Evolutionary conservation across 192 early-diverging fungal genomes (phyloP), one percentile per base, ranked within the genome.

Genomic region (Funneliformis mosseae): DNA sequence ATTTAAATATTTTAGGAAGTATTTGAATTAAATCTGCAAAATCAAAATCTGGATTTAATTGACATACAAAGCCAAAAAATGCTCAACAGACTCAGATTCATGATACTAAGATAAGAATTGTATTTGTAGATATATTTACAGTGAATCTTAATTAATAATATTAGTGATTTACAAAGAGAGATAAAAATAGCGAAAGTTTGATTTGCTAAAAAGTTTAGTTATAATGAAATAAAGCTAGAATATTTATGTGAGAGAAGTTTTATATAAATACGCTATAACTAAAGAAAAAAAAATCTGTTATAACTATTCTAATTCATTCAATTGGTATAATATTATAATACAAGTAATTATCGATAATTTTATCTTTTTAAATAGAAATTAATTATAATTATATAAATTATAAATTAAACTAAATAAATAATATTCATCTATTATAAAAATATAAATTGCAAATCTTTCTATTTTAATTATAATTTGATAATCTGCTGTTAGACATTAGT

Each of bases 261-360:
- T 8, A 70, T 70, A 70, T 43, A 16, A 38, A 39, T 9, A 38
- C n/a, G n/a, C 28, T 16, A n/a, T n/a, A 33, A 38, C 8, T 39
- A 38, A 16, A 18, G 14, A 70, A 70, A 70, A 70, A 70, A 38
- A 48, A 88, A 33, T 85, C 88, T 23, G 79, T 83, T 77, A 95
- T 74, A 5, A 7, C 18, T n/a, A 62, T 62, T 62, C 23, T 7
- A 18, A 25, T 21, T 25, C 60, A 7, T 62, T 62, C 60, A 23
- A 62, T 6, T 23, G 18, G n/a, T n/a, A 1, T 10, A 62, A 62
- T 62, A 7, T 18, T 62, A 23, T 5, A 7, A 62, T 62, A n/a
- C n/a, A 23, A 25, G n/a, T 62, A 62, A 23, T 7, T 62, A 62
- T 62, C 60, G n/a, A 62, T n/a, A 1, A 62, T 23, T 21, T 62